These are phyloP conservation scores for Puccinia horiana DNA, from an alignment of 1,284 basidiomycete species.

Conservation along the genomic window DNA sequence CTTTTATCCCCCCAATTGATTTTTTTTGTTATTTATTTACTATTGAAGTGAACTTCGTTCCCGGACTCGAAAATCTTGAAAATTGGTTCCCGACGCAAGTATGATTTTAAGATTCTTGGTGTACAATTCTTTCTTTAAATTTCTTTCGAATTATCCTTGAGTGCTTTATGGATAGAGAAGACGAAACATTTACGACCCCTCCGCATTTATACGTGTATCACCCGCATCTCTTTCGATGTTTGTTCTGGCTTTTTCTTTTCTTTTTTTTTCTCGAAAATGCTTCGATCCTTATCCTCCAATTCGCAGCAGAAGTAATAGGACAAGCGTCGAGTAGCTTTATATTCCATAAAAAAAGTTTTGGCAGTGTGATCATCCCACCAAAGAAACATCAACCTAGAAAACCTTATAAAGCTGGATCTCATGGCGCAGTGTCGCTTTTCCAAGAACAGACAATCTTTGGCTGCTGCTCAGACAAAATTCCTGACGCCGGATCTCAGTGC, in stretches of 20 bases:
- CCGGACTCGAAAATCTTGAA: constrained; percentile 16
- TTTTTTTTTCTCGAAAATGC: neutral
- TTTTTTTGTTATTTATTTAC: neutral
- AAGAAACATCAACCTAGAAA: no score
- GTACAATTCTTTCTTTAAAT: neutral
- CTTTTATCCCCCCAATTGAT: neutral
- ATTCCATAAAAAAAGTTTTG: no score
- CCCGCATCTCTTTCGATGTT: neutral
- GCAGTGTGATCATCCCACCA: no score
- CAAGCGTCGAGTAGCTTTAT: no score
- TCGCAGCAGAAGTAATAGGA: neutral
- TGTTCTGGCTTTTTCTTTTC: neutral
- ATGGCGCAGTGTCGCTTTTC: no score
- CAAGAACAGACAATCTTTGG: no score
- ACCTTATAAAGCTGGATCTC: no score
- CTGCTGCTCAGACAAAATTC: no score
- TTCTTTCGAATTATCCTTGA: neutral
- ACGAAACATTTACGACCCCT: neutral
- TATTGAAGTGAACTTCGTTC: constrained; percentile 23
- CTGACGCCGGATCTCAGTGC: no score
- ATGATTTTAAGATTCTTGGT: neutral
- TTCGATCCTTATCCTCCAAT: neutral
- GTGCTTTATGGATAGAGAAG: neutral
- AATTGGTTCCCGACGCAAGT: neutral
- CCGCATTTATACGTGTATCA: neutral